A percentile compares a stretch with the other conserved stretches of the same genome.
Evolutionary conservation across 2,329 filamentous ascomycete genomes (phyloP).

Genomic region (Paracamarosporium sp.): DNA sequence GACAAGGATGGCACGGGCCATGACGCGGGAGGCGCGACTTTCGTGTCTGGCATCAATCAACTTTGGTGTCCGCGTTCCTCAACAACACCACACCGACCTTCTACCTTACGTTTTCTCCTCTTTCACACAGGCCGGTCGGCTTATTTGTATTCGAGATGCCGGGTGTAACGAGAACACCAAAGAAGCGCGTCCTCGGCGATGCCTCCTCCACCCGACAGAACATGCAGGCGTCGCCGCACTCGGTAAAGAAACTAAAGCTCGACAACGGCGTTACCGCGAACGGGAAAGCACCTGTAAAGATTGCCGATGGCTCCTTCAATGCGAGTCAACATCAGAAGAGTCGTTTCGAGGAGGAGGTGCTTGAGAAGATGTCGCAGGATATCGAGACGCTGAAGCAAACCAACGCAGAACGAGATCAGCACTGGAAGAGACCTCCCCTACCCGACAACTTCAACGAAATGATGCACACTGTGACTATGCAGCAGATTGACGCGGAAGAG

Average conservation of each 20-base stretch:
- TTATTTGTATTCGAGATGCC: conserved; percentile 32
- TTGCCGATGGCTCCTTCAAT: conserved; percentile 62
- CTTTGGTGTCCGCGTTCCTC: conserved; percentile 23
- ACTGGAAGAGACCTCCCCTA: conserved; percentile 77
- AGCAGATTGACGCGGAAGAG: conserved; percentile 95
- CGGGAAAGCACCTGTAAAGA: conserved; percentile 69
- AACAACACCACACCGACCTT: conserved; percentile 4
- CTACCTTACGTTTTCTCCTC: neutral
- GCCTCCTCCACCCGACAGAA: conserved; percentile 53
- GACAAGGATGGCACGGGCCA: conserved; percentile 29
- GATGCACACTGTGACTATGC: conserved; percentile 80
- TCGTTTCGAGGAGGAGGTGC: conserved; percentile 88
- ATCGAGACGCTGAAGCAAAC: conserved; percentile 83
- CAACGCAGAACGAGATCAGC: conserved; percentile 91
- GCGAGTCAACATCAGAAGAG: conserved; percentile 85
- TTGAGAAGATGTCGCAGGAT: conserved; percentile 96
- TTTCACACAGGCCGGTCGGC: conserved; percentile 5
- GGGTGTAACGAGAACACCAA: conserved; percentile 44
- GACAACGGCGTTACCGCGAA: conserved; percentile 65
- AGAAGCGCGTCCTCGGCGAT: conserved; percentile 56
- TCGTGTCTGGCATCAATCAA: conserved; percentile 33
- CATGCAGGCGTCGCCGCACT: conserved; percentile 52
- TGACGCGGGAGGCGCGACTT: conserved; percentile 38
- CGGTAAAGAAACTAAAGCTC: conserved; percentile 84
- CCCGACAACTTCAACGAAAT: conserved; percentile 65